Evolutionary conservation across 257 asterid species (phyloP), one percentile per base, ranked within the genome.

Genomic region (Vinca minor): DNA sequence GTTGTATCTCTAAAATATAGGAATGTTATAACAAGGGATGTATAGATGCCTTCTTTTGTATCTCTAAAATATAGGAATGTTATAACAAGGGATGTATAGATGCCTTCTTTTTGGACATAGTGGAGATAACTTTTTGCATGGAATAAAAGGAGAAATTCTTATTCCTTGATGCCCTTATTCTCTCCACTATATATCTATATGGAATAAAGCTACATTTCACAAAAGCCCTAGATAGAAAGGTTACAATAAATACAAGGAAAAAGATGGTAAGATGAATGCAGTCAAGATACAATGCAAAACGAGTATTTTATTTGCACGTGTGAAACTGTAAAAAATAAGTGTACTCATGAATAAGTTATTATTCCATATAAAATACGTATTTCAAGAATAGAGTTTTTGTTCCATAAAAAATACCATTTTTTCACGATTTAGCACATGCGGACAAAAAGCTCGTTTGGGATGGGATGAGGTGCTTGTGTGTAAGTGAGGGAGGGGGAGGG

Each of bases 151-250:
- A 47, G 25, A 67, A 67, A 75, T 71, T 71, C 80, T 58, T 75
- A 75, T 75, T 75, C 80, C 38, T 70, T 74, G 79, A 70, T 70
- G 39, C 79, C 66, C 63, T 69, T 65, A 56, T 28, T 17, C 44
- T 62, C 53, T 70, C 73, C 59, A 31, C 72, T 63, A 72, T 59
- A n/a, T n/a, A 26, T 57, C 0, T 49, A 46, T 56, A 10, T 23
- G 50, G 71, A 68, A 68, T 73, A 73, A 73, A 73, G 78, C 52
- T 62, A 25, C 15, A 38, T 58, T 2, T 18, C 59, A 49, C 18
- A 65, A 38, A 66, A 48, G 62, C 42, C 50, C 49, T 45, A 35
- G 59, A 67, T 15, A 59, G 48, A 32, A 53, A 54, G 41, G 70
- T 54, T 66, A 25, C 42, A 36, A 13, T 36, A 49, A 71, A 65